Evolutionary conservation across 1,284 basidiomycete species (phyloP).

Genomic region (Ustilago nuda): DNA sequence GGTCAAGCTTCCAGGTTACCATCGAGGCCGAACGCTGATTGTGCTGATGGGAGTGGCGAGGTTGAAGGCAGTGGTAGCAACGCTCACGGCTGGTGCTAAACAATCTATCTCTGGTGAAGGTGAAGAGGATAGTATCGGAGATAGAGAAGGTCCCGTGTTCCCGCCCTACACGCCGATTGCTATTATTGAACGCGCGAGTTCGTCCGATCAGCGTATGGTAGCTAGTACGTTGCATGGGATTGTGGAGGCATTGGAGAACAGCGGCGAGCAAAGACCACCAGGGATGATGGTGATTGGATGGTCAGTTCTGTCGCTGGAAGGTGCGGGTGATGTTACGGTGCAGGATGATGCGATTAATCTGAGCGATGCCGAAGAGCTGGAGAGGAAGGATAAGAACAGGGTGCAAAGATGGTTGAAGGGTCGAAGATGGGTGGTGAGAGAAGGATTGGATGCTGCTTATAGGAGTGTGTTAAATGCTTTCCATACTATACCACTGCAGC

Average conservation of each 20-base stretch:
- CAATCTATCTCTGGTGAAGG: slow-evolving; percentile 4
- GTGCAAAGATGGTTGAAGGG: slow-evolving; percentile 52
- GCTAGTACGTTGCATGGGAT: slow-evolving; percentile 82
- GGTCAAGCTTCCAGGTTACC: slow-evolving; percentile 88
- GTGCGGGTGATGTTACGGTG: slow-evolving; percentile 72
- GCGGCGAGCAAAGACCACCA: slow-evolving; percentile 89
- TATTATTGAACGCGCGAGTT: slow-evolving; percentile 90
- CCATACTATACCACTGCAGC: slow-evolving; percentile 21
- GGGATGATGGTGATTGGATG: slow-evolving; percentile 96
- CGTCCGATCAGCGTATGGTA: slow-evolving; percentile 89
- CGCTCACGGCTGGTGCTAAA: slow-evolving; percentile 71
- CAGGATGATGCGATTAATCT: slow-evolving; percentile 70
- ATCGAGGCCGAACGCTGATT: slow-evolving; percentile 81
- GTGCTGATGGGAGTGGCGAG: slow-evolving; percentile 96
- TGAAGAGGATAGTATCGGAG: slow-evolving; percentile 52
- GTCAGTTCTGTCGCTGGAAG: slow-evolving; percentile 75
- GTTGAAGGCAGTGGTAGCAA: slow-evolving; percentile 78
- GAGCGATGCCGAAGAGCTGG: slow-evolving; percentile 14
- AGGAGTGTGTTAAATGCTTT: slow-evolving; percentile 26
- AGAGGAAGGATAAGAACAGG: slow-evolving; percentile 35
- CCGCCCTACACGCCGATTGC: slow-evolving; percentile 85
- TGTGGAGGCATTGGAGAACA: slow-evolving; percentile 77
- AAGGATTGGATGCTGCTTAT: slow-evolving; percentile 57
- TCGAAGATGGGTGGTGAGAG: slow-evolving; percentile 46
- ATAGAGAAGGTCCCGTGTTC: slow-evolving; percentile 74